phyloP scores from a whole-genome alignment of 495 filamentous ascomycete species.

The Penicillium malachiteum region DNA sequence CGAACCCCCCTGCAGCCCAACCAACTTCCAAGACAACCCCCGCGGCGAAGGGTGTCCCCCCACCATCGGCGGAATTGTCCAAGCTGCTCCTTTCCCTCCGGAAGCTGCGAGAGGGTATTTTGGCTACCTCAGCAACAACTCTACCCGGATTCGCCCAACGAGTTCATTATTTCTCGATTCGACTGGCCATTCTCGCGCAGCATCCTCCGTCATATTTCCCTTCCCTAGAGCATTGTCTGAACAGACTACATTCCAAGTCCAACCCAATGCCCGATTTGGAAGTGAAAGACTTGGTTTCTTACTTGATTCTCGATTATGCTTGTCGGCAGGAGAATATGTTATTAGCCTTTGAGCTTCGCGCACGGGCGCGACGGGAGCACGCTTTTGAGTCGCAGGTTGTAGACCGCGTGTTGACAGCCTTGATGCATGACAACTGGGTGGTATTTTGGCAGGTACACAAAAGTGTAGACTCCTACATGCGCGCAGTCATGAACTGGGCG shows the following conservation, averaged over 20 bases:
- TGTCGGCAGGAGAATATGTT: slow-evolving; percentile 77
- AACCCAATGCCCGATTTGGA: slow-evolving; percentile 65
- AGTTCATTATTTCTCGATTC: slow-evolving; percentile 77
- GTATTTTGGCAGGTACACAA: slow-evolving; percentile 69
- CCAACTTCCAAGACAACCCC: slow-evolving; percentile 16
- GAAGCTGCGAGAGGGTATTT: slow-evolving; percentile 84
- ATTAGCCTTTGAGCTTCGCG: slow-evolving; percentile 64
- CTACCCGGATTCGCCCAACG: slow-evolving; percentile 61
- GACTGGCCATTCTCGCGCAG: slow-evolving; percentile 72
- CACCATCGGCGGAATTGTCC: slow-evolving; percentile 53
- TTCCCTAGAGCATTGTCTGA: slow-evolving; percentile 75
- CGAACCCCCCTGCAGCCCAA: slow-evolving; percentile 37
- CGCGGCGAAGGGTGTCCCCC: slow-evolving; percentile 25
- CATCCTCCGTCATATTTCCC: slow-evolving; percentile 88
- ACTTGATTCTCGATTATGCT: slow-evolving; percentile 83
- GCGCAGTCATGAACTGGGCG: slow-evolving; percentile 75
- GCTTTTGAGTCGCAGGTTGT: slow-evolving; percentile 60
- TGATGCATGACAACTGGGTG: slow-evolving; percentile 80
- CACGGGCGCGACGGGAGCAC: slow-evolving; percentile 47
- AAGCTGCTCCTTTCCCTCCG: slow-evolving; percentile 72
- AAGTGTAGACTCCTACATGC: slow-evolving; percentile 72
- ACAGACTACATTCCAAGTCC: slow-evolving; percentile 59
- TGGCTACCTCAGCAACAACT: slow-evolving; percentile 64
- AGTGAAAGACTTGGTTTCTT: slow-evolving; percentile 72
- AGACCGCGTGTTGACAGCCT: slow-evolving; percentile 62